A percentile compares a stretch with the other conserved stretches of the same genome.
Evolutionary conservation across 805 yeast genomes (phyloP).

Genomic region (Blastobotrys parvus): DNA sequence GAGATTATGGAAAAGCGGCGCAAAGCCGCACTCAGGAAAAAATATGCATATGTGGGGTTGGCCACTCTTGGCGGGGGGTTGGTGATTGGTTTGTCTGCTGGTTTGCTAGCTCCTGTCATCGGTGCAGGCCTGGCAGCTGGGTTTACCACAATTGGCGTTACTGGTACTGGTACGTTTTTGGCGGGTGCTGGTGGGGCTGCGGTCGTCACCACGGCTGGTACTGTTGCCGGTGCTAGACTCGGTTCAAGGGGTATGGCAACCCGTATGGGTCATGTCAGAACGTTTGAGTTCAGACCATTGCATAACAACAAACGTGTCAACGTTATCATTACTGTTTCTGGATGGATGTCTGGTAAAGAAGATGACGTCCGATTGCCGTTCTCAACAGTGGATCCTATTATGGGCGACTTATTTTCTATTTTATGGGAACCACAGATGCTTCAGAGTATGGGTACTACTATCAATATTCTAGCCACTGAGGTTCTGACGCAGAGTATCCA

Average conservation of each 20-base stretch:
- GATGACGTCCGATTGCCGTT: constrained; percentile 97
- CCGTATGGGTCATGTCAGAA: constrained; percentile 84
- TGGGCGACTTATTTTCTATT: constrained; percentile 91
- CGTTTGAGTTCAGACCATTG: constrained; percentile 88
- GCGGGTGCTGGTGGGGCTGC: constrained; percentile 98
- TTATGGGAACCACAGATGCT: constrained; percentile 99
- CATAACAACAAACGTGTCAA: constrained; percentile 87
- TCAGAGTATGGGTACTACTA: constrained; percentile 92
- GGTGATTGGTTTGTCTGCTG: constrained; percentile 91
- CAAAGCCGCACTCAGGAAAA: constrained; percentile 53
- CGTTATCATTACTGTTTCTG: constrained; percentile 80
- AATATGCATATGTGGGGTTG: constrained; percentile 79
- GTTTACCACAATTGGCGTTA: constrained; percentile 83
- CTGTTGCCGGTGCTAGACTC: constrained; percentile 81
- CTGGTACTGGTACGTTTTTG: constrained; percentile 86
- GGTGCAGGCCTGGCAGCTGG: constrained; percentile 99
- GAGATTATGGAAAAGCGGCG: constrained; percentile 63
- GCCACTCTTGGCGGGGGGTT: constrained; percentile 96
- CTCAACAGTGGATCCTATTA: constrained; percentile 92
- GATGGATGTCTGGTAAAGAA: constrained; percentile 93
- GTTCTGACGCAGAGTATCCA: constrained; percentile 88
- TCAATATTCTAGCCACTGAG: constrained; percentile 86
- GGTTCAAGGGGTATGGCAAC: constrained; percentile 79
- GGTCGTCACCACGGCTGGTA: constrained; percentile 84
- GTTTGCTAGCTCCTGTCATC: constrained; percentile 91